Percentiles rank a stretch among this genome's conserved stretches.
Conservation (phyloP, 2,329 filamentous ascomycete species). For the Elsinoe batatas region DNA sequence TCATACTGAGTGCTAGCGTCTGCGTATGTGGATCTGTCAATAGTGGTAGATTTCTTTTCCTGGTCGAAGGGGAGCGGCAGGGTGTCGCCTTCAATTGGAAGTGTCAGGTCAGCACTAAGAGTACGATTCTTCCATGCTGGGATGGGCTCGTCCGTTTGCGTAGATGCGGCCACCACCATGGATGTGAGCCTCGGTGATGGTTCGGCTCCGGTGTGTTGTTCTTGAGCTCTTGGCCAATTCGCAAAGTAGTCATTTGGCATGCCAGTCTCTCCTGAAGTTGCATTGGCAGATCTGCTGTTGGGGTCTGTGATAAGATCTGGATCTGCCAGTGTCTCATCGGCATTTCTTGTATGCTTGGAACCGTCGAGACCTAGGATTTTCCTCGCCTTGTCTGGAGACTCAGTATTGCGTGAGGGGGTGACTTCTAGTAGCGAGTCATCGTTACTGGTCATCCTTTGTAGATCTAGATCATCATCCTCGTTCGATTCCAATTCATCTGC, state of each 20-base stretch:
- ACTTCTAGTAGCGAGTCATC: constrained; percentile 45
- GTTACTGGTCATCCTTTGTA: constrained; percentile 48
- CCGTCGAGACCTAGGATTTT: constrained; percentile 11
- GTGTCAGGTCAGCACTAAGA: neutral
- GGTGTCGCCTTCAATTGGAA: neutral
- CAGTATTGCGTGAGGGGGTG: neutral
- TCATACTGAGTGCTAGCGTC: constrained; percentile 9
- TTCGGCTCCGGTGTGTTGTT: neutral
- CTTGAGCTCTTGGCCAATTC: neutral
- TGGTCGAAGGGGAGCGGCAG: neutral
- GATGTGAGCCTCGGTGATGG: neutral
- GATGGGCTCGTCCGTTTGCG: neutral
- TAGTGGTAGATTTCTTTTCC: neutral
- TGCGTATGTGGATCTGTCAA: neutral
- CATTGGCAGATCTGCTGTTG: neutral
- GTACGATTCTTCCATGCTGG: neutral
- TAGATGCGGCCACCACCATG: neutral
- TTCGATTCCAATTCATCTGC: constrained; percentile 88
- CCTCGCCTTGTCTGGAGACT: neutral
- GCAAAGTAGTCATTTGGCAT: constrained; percentile 2
- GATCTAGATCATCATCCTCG: constrained; percentile 59
- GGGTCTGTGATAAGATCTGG: constrained; percentile 4
- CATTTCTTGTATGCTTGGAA: neutral
- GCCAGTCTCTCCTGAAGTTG: neutral
- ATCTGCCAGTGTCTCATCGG: neutral